Conservation (phyloP, 1,284 basidiomycete genomes). For the Coriolopsis trogii region DNA sequence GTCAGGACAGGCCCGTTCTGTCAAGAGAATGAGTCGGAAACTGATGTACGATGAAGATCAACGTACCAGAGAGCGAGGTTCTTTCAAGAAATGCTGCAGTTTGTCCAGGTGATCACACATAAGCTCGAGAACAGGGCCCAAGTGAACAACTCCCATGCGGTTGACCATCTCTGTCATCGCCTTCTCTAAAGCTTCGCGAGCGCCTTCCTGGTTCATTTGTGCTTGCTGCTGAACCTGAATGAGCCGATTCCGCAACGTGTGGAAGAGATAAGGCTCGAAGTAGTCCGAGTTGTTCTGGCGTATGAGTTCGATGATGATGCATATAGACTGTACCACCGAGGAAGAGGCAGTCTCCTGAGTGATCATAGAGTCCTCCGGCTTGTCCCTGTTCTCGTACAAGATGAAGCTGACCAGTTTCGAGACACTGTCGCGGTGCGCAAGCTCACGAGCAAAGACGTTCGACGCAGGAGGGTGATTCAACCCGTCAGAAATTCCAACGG, state of each 20-base stretch:
- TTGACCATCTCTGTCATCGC: constrained; percentile 88
- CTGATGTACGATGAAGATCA: constrained; percentile 9
- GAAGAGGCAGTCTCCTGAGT: constrained; percentile 80
- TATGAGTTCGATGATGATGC: constrained; percentile 94
- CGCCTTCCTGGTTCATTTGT: constrained; percentile 54
- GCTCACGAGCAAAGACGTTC: constrained; percentile 88
- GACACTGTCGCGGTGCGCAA: constrained; percentile 81
- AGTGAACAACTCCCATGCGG: constrained; percentile 92
- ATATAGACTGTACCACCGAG: constrained; percentile 87
- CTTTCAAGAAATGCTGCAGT: constrained; percentile 73
- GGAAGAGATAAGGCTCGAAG: constrained; percentile 98
- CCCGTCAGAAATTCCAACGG: constrained; percentile 66
- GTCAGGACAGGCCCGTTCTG: constrained; percentile 72
- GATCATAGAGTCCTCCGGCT: constrained; percentile 18
- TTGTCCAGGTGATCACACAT: constrained; percentile 74
- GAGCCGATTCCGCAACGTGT: constrained; percentile 88
- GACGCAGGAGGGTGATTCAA: constrained; percentile 73
- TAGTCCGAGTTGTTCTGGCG: constrained; percentile 99
- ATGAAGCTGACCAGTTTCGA: constrained; percentile 81
- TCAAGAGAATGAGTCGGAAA: constrained; percentile 9
- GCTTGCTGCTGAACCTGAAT: constrained; percentile 79
- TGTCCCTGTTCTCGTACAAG: constrained; percentile 53
- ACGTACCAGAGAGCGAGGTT: constrained; percentile 78
- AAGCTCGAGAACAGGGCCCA: constrained; percentile 83
- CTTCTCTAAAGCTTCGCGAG: constrained; percentile 72